Conservation (phyloP, 208 protist species). For the Trypanosoma lewisi region DNA sequence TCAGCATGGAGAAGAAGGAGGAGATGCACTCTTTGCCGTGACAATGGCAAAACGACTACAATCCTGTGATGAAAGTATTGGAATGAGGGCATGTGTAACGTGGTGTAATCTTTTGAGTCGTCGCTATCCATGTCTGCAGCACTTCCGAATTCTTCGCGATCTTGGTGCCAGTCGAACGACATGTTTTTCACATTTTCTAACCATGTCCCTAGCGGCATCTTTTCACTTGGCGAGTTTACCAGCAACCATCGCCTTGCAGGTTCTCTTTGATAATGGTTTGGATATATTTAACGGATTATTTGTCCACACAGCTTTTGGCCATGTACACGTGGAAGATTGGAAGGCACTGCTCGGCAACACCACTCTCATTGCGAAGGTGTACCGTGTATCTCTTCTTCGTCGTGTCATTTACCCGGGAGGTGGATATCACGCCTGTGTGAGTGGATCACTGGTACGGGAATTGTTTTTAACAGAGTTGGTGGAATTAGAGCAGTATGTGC, state of each 20-base stretch:
- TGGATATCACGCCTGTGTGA: constrained; percentile 16
- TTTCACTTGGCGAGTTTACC: constrained; percentile 28
- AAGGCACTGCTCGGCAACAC: constrained; percentile 2
- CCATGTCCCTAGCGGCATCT: constrained; percentile 30
- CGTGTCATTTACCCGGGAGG: constrained; percentile 10
- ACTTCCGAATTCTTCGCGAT: constrained; percentile 60
- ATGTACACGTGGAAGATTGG: constrained; percentile 20
- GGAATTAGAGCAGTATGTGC: constrained; percentile 19
- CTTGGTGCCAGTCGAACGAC: constrained; percentile 46
- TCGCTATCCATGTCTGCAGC: constrained; percentile 59
- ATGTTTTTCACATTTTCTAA: constrained; percentile 34
- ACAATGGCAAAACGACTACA: constrained; percentile 45
- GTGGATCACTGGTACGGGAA: constrained; percentile 20
- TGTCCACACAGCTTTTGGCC: constrained; percentile 5
- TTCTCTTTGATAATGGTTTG: constrained; percentile 28
- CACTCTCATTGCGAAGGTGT: constrained; percentile 10
- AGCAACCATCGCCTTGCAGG: constrained; percentile 11
- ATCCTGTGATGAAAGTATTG: constrained; percentile 36
- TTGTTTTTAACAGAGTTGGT: constrained; percentile 24
- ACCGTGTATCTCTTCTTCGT: constrained; percentile 21
- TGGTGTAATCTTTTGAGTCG: constrained; percentile 58
- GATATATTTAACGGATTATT: neutral
- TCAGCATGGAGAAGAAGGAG: neutral
- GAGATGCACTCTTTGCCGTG: constrained; percentile 29
- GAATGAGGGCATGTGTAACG: constrained; percentile 35